Evolutionary conservation across 306 rosid genomes (phyloP).

Genomic region (Corylus americana): DNA sequence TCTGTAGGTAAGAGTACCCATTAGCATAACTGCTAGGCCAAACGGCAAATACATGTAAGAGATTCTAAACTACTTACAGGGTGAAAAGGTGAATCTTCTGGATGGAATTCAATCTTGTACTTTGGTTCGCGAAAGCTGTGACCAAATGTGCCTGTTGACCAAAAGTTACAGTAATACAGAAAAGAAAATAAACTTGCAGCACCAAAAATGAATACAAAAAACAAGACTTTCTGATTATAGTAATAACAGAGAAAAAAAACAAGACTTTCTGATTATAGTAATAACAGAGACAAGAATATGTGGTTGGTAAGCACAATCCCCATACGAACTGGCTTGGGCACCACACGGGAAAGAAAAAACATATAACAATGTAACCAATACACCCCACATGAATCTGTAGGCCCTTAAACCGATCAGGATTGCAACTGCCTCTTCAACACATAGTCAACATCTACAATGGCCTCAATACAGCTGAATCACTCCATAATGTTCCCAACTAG

Average conservation of each 20-base stretch:
- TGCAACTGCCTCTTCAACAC: not conserved
- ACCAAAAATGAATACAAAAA: not conserved
- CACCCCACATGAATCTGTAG: not conserved
- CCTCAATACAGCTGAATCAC: not conserved
- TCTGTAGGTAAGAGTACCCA: not conserved
- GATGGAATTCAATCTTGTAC: constrained; percentile 81
- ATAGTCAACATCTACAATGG: not conserved
- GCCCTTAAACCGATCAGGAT: not conserved
- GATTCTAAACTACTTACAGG: constrained; percentile 58
- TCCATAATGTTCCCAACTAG: not conserved
- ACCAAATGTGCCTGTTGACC: constrained; percentile 59
- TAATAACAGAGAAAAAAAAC: not conserved
- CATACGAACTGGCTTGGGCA: not conserved
- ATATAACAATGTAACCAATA: not conserved
- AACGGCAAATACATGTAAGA: constrained; percentile 3
- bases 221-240: not conserved
- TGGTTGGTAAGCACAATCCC: not conserved
- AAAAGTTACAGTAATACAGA: not conserved
- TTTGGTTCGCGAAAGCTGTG: constrained; percentile 82
- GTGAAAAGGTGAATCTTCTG: constrained; percentile 72
- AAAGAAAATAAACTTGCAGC: not conserved
- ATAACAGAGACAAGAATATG: not conserved
- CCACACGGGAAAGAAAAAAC: not conserved
- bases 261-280: not conserved
- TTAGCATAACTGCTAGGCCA: not conserved